Percentiles rank a stretch among this genome's conserved stretches.
Conservation (phyloP, 2,329 filamentous ascomycete genomes). For the Simplicillium sp. region DNA sequence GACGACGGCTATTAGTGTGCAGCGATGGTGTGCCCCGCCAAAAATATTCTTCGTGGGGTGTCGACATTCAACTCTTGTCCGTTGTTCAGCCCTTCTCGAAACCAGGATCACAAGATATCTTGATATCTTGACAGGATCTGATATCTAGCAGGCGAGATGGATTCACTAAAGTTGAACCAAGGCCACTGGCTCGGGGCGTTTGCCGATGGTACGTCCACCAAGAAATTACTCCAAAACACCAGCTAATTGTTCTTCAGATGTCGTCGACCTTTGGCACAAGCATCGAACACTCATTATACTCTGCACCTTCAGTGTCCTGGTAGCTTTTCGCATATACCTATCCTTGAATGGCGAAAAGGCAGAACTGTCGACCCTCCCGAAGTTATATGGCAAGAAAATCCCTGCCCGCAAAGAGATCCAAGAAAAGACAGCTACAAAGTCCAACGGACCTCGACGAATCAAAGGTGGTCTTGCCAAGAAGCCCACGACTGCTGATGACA, state of each 20-base stretch:
- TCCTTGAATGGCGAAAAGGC: constrained; percentile 23
- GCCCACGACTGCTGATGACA: constrained; percentile 14
- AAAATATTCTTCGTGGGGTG: constrained; percentile 12
- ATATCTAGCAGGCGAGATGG: constrained; percentile 7
- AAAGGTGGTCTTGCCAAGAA: constrained; percentile 31
- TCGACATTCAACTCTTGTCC: background rate
- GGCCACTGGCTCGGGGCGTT: constrained; percentile 4
- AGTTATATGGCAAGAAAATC: constrained; percentile 18
- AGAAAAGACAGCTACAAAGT: constrained; percentile 18
- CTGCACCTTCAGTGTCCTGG: constrained; percentile 24
- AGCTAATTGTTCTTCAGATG: constrained; percentile 15
- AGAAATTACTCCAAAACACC: too few relatives aligned
- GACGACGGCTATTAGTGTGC: too few relatives aligned
- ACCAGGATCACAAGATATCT: too few relatives aligned
- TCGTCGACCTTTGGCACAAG: constrained; percentile 35
- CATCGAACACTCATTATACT: constrained; percentile 36
- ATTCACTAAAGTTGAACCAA: constrained; percentile 1
- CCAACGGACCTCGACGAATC: constrained; percentile 37
- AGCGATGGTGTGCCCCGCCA: constrained; percentile 10
- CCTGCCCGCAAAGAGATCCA: constrained; percentile 2
- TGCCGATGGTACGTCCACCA: constrained; percentile 6
- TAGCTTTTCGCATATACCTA: constrained; percentile 31
- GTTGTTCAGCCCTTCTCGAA: too few relatives aligned
- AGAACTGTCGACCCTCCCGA: constrained; percentile 26
- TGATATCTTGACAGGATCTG: constrained; percentile 1